phyloP scores from a whole-genome alignment of 2,329 filamentous ascomycete genomes.

The Clarireedia monteithiana region DNA sequence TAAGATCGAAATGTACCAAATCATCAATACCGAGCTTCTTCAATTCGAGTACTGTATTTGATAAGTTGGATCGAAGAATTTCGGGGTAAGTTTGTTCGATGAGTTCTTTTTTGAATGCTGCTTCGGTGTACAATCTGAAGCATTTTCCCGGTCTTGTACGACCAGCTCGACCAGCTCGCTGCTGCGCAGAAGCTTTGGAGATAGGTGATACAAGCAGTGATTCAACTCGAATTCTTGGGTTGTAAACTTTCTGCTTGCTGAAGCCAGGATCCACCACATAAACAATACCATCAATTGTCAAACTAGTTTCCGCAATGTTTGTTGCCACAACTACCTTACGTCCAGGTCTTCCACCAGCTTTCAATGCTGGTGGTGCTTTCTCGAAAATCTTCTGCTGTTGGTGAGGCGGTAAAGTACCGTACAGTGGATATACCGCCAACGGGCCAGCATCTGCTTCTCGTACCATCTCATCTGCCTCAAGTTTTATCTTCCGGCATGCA shows the following conservation, averaged over 20 bases:
- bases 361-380: constrained; percentile 66
- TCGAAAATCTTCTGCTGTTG: constrained; percentile 97
- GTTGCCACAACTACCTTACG: constrained; percentile 91
- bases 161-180: constrained; percentile 96
- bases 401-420: constrained; percentile 83
- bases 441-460: constrained; percentile 88
- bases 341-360: constrained; percentile 74
- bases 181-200: constrained; percentile 93
- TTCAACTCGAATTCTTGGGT: constrained; percentile 91
- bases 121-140: constrained; percentile 93
- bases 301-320: constrained; percentile 94
- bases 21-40: constrained; percentile 97
- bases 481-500: constrained; percentile 79
- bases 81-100: constrained; percentile 97
- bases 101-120: constrained; percentile 93
- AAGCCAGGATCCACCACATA: constrained; percentile 99
- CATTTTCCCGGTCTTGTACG: constrained; percentile 98
- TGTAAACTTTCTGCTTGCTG: constrained; percentile 99
- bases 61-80: constrained; percentile 87
- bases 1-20: constrained; percentile 94
- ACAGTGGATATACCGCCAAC: constrained; percentile 83
- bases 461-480: constrained; percentile 88
- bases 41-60: constrained; percentile 89
- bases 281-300: constrained; percentile 98
- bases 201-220: constrained; percentile 96